Percentiles rank a stretch among this genome's conserved stretches.
Evolutionary conservation across 1,284 basidiomycete species (phyloP).

Genomic region (Porodaedalea pini): DNA sequence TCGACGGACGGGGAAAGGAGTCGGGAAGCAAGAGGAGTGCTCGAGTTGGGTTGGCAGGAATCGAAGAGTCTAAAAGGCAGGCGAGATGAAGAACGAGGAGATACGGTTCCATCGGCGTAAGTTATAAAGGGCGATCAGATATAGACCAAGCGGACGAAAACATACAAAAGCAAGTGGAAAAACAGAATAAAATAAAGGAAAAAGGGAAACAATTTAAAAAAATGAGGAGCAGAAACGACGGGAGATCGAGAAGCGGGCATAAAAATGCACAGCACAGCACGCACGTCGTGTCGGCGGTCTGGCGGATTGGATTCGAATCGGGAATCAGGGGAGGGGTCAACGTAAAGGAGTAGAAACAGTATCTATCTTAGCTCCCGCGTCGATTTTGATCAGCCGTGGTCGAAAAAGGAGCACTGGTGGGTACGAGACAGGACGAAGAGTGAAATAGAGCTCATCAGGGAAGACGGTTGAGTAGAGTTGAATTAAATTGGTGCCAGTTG

Average conservation of each 20-base stretch:
- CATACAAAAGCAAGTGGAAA: constrained; percentile 2
- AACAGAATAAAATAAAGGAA: neutral
- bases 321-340: constrained; percentile 1
- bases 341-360: neutral
- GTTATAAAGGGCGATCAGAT: constrained; percentile 17
- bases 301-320: neutral
- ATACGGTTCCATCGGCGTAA: constrained; percentile 4
- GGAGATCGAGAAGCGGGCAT: constrained; percentile 6
- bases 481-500: neutral
- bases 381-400: constrained; percentile 12
- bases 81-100: neutral
- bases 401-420: neutral
- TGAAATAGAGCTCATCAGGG: neutral
- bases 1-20: neutral
- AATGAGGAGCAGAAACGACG: neutral
- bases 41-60: neutral
- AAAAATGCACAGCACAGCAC: constrained; percentile 8
- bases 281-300: neutral
- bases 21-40: neutral
- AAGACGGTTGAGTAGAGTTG: neutral
- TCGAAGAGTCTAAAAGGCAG: neutral
- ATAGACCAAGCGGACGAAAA: neutral
- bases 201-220: neutral
- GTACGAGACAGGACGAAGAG: neutral
- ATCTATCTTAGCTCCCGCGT: constrained; percentile 9